These are phyloP conservation scores for Sphaceloma murrayae DNA, from an alignment of 2,329 filamentous ascomycete species.

Conservation along the genomic window DNA sequence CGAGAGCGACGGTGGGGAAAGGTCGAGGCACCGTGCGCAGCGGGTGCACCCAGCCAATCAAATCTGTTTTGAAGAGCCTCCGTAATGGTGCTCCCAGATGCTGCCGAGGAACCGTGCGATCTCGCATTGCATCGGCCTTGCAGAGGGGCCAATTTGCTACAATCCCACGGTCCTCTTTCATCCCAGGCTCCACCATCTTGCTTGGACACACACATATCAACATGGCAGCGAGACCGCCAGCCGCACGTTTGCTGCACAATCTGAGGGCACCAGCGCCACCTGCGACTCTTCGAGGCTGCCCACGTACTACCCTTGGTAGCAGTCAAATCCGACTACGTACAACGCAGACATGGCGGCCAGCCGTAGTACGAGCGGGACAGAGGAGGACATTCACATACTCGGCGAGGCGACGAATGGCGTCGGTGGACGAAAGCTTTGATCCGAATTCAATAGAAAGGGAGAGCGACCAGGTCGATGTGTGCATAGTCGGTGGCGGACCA, in stretches of 20 bases:
- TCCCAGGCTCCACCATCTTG: not conserved
- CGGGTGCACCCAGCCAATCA: slow-evolving; percentile 6
- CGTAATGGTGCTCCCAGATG: slow-evolving; percentile 14
- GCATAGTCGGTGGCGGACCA: slow-evolving; percentile 92
- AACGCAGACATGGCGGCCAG: slow-evolving; percentile 24
- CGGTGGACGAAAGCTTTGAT: slow-evolving; percentile 34
- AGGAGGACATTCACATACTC: slow-evolving; percentile 27
- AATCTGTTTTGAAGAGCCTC: not conserved
- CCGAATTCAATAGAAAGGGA: slow-evolving; percentile 63
- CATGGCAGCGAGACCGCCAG: slow-evolving; percentile 4
- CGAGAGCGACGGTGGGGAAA: slow-evolving; percentile 12
- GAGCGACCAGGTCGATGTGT: slow-evolving; percentile 88
- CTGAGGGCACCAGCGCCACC: slow-evolving; percentile 8
- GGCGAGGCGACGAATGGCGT: slow-evolving; percentile 27
- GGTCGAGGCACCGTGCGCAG: slow-evolving; percentile 8
- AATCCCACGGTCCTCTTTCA: not conserved
- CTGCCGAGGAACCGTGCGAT: slow-evolving; percentile 1
- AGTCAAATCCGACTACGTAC: slow-evolving; percentile 4
- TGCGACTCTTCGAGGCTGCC: not conserved
- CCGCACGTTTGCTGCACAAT: slow-evolving; percentile 2
- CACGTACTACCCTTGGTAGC: not conserved
- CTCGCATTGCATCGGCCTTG: slow-evolving; percentile 16
- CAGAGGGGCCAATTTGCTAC: slow-evolving; percentile 5
- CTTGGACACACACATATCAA: not conserved
- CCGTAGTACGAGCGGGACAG: slow-evolving; percentile 29